These are phyloP conservation scores for Talaromyces funiculosus DNA, from an alignment of 2,329 filamentous ascomycete species.

Conservation along the genomic window DNA sequence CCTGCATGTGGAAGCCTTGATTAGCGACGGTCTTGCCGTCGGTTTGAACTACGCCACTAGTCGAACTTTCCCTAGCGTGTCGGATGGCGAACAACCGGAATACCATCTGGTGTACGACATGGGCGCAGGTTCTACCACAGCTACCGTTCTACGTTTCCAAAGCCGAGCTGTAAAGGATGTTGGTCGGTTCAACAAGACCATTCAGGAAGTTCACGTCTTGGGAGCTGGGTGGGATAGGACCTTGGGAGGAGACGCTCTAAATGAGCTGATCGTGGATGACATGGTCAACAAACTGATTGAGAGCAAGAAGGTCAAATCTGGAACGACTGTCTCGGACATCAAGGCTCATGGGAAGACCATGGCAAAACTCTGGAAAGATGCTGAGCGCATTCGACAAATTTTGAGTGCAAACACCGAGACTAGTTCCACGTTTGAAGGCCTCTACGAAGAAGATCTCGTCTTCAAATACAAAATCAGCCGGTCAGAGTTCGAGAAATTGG, in stretches of 20 bases:
- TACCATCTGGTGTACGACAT: conserved; percentile 94
- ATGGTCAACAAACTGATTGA: conserved; percentile 76
- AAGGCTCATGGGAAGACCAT: conserved; percentile 73
- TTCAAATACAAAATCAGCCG: conserved; percentile 87
- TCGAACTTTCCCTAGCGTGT: conserved; percentile 79
- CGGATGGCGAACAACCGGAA: conserved; percentile 78
- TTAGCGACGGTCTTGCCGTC: conserved; percentile 87
- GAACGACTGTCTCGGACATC: conserved; percentile 40
- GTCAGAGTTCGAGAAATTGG: conserved; percentile 72
- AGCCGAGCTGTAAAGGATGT: conserved; percentile 83
- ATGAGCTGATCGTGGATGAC: conserved; percentile 80
- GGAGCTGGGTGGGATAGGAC: conserved; percentile 84
- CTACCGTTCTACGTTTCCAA: conserved; percentile 84
- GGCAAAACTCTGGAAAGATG: conserved; percentile 88
- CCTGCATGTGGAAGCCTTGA: conserved; percentile 73
- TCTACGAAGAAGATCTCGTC: conserved; percentile 80
- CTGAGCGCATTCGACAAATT: conserved; percentile 78
- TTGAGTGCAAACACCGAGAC: conserved; percentile 89
- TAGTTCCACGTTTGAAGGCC: conserved; percentile 72
- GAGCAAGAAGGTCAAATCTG: conserved; percentile 50
- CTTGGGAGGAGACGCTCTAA: conserved; percentile 84
- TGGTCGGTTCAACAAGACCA: conserved; percentile 89
- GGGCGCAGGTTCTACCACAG: conserved; percentile 91
- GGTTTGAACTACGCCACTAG: conserved; percentile 92
- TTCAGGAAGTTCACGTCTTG: conserved; percentile 89